Percentiles rank a stretch among this genome's conserved stretches.
Conservation (phyloP, 2,329 filamentous ascomycete genomes). For the Westerdykella sp. region DNA sequence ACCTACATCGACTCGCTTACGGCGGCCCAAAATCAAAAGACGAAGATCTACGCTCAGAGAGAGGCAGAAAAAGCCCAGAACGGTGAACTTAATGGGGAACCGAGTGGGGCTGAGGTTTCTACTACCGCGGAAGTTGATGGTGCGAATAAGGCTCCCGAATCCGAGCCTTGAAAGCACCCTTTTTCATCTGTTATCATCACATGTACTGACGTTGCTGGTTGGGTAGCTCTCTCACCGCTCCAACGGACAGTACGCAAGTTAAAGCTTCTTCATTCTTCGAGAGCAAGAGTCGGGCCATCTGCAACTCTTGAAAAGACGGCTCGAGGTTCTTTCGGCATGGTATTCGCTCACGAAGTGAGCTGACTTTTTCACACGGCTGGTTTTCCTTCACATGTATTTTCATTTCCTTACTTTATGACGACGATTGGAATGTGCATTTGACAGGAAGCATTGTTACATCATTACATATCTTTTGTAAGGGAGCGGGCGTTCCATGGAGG, state of each 20-base stretch:
- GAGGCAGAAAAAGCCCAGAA: conserved; percentile 21
- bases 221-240: conserved; percentile 30
- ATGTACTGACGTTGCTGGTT: conserved; percentile 21
- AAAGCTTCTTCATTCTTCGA: conserved; percentile 33
- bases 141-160: conserved; percentile 28
- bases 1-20: conserved; percentile 87
- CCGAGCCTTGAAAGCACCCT: conserved; percentile 16
- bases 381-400: neutral
- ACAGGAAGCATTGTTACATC: conserved; percentile 2
- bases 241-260: conserved; percentile 31
- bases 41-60: conserved; percentile 57
- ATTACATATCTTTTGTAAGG: neutral
- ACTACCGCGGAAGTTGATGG: conserved; percentile 24
- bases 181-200: conserved; percentile 10
- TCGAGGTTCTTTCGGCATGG: neutral
- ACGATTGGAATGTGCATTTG: conserved; percentile 6
- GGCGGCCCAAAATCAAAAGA: conserved; percentile 62
- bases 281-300: conserved; percentile 11
- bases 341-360: conserved; percentile 17
- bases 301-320: neutral
- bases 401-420: neutral
- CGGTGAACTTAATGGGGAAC: conserved; percentile 8
- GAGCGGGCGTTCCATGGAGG: neutral
- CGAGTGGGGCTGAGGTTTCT: conserved; percentile 3
- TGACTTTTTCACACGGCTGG: conserved; percentile 10